Base-by-base conservation (phyloP, 495 filamentous ascomycete genomes). In the Halenospora varia region DNA sequence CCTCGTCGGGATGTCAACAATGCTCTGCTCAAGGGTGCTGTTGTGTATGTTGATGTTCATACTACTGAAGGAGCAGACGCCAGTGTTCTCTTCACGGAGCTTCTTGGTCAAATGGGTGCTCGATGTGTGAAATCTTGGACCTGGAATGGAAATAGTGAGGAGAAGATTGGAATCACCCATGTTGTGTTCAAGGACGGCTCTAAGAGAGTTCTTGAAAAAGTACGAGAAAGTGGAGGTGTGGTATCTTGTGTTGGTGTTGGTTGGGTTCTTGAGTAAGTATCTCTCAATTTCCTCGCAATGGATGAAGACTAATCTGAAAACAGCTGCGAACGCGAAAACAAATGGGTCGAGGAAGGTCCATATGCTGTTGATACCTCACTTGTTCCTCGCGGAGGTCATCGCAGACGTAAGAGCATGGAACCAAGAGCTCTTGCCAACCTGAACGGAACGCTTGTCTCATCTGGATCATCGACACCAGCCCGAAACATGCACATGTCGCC, bases 131-230 rank as follows among this genome's bases (percentile, higher is more conserved):
- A 87, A 71, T 78, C 77, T 20, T 98, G 94, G 94, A 79, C 79
- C 11, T 96, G 90, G 90, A 94, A 90, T 59, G 87, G 87, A 9
- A 58, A 53, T 66, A 4, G 42, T 3, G 55, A 62, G 35, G 55
- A 56, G 46, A 89, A 85, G 67, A 76, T 95, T 26, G 89, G 89
- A 2, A 92, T 97, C 66, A 98, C 94, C 3, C 94, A 98, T 64
- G 89, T 98, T 1, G 84, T 98, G 1, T 98, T 88, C 73, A 97
- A 97, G 66, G 94, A 96, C 71, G 94, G 94, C 42, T 87, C 87
- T 9, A 83, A 89, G 53, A 81, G 88, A 29, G 97, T 93, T 0
- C 68, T 97, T 51, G 88, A 96, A 69, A 97, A 96, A 69, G 89
- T 95, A 8, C 78, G 85, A 51, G 79, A 88, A 59, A 85, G 83